Percentiles rank a stretch among this genome's conserved stretches.
These are phyloP conservation scores for Spencermartinsiella ligniputridi DNA, from an alignment of 1,139 yeast species.

Conservation along the genomic window DNA sequence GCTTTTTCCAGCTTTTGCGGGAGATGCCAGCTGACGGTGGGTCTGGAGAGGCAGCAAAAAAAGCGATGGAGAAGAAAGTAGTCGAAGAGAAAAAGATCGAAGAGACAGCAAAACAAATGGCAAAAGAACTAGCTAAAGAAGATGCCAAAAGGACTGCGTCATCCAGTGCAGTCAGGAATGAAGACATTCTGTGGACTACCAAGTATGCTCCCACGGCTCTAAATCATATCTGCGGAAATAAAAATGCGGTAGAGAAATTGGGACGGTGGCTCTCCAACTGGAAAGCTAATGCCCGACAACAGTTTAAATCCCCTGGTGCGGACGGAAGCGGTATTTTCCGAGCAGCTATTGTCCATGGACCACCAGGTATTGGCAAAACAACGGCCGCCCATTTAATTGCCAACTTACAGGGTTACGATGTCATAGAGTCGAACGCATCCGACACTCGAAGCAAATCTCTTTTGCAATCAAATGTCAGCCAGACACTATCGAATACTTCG, in stretches of 20 bases:
- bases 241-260: conserved; percentile 63
- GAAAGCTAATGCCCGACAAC: conserved; percentile 54
- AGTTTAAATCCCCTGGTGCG: conserved; percentile 51
- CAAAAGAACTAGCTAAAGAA: conserved; percentile 34
- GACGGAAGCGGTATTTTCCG: conserved; percentile 61
- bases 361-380: conserved; percentile 97
- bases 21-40: conserved; percentile 96
- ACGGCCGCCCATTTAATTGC: conserved; percentile 86
- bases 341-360: conserved; percentile 86
- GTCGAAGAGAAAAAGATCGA: conserved; percentile 55
- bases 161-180: conserved; percentile 6
- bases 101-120: conserved; percentile 45
- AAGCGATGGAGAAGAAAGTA: conserved; percentile 64
- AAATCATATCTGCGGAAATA: conserved; percentile 87
- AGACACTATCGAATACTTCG: conserved; percentile 75
- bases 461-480: conserved; percentile 62
- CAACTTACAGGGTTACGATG: conserved; percentile 69
- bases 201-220: conserved; percentile 81
- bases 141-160: conserved; percentile 17
- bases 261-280: conserved; percentile 75
- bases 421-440: conserved; percentile 87
- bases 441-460: conserved; percentile 84
- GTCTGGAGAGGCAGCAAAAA: conserved; percentile 66
- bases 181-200: conserved; percentile 68
- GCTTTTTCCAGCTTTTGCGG: conserved; percentile 66